phyloP scores from a whole-genome alignment of 2,329 filamentous ascomycete genomes.

The Phialophora chinensis region DNA sequence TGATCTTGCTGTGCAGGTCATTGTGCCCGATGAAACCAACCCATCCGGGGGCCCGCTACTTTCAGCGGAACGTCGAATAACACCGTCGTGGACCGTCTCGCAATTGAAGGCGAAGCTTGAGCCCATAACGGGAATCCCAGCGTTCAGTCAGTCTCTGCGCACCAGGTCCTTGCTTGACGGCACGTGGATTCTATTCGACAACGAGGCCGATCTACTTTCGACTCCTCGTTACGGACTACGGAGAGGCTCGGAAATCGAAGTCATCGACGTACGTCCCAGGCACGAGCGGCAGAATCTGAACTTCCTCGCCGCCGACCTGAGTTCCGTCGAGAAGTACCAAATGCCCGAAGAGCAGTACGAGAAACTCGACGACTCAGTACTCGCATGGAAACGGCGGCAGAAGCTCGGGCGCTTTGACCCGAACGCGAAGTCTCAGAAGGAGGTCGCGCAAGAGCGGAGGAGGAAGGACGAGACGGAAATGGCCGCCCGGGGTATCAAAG shows the following conservation, averaged over 20 bases:
- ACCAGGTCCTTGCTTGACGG: conserved; percentile 59
- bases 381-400: conserved; percentile 94
- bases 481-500: conserved; percentile 68
- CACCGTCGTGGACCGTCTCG: conserved; percentile 86
- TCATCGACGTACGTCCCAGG: conserved; percentile 49
- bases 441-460: conserved; percentile 72
- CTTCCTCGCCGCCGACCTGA: conserved; percentile 71
- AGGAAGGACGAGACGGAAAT: conserved; percentile 67
- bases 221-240: conserved; percentile 43
- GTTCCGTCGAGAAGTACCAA: conserved; percentile 84
- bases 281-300: conserved; percentile 76
- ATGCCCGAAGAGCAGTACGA: conserved; percentile 89
- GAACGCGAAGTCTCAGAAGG: conserved; percentile 70
- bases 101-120: conserved; percentile 88
- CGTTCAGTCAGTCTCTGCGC: conserved; percentile 74
- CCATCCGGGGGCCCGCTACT: conserved; percentile 44
- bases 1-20: conserved; percentile 36
- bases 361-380: conserved; percentile 81
- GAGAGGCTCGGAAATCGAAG: conserved; percentile 53
- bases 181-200: conserved; percentile 25
- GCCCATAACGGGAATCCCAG: conserved; percentile 89
- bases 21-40: conserved; percentile 39
- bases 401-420: conserved; percentile 97
- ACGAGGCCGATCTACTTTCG: conserved; percentile 28
- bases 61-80: conserved; percentile 86